Base-by-base conservation (phyloP, 805 yeast species). In the Ogataea pilisensis region DNA sequence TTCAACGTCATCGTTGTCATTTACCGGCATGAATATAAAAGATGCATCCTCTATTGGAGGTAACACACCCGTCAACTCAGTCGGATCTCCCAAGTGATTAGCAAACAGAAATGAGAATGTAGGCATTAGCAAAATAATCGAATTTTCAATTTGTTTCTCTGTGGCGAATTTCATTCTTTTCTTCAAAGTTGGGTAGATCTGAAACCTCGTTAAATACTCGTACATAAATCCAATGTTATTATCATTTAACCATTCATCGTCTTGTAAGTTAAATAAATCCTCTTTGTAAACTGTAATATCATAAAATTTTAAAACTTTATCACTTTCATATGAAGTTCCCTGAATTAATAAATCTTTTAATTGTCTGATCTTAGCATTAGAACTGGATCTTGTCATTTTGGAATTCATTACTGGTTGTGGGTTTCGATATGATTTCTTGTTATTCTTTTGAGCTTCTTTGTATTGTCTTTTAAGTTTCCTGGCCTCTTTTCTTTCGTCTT, bases 171-270 rank as follows among this genome's bases (percentile, higher is more conserved):
- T 43, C 25, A 67, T 42, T 29, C 62, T 57, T 13, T 60, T 47
- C 17, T 38, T 44, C 31, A 62, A 39, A 1, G 49, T 48, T 17
- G 65, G 64, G 8, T 49, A 33, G 4, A 58, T 42, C 34, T 58
- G 61, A 11, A 48, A 48, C 2, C 66, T 53, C 42, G 70, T 73
- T n/a, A 78, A 55, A 44, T 71, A 69, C 53, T 82, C 88, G 57
- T 70, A 85, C 16, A 81, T 60, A 40, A 82, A 75, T 0, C 83
- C 66, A 29, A 85, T 72, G 49, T 82, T 77, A 51, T 81, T 81
- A 53, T 84, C 91, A 51, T 80, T 81, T 24, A 85, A 63, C 91
- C 93, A 85, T 54, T 82, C 82, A 27, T 75, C 84, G 16, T 81
- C 79, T 37, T 68, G 63, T 13, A 85, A 58, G 49, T 76, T 80